These are phyloP conservation scores for Globisporangium parvum DNA, from an alignment of 352 stramenopile genomes.

Conservation along the genomic window DNA sequence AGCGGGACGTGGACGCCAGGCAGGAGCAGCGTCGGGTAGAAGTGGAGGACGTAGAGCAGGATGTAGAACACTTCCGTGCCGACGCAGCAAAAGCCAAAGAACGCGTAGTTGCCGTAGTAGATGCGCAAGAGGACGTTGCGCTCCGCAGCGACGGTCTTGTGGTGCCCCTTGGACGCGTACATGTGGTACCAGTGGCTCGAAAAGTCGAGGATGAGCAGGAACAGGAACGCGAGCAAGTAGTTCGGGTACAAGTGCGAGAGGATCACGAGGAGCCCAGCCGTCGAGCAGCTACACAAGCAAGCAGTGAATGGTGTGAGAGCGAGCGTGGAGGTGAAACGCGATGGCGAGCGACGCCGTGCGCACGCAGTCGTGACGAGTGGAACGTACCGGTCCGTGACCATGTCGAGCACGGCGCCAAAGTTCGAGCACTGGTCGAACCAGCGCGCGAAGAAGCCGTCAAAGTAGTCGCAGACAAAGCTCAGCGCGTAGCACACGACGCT, in stretches of 20 bases:
- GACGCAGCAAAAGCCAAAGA: slow-evolving; percentile 93
- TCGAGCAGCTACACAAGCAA: slow-evolving; percentile 91
- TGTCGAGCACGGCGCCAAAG: slow-evolving; percentile 96
- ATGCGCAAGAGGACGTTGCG: slow-evolving; percentile 93
- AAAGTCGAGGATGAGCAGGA: slow-evolving; percentile 95
- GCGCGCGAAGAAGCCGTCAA: slow-evolving; percentile 96
- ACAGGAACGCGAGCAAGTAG: slow-evolving; percentile 77
- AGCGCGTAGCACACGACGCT: slow-evolving; percentile 89
- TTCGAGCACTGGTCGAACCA: slow-evolving; percentile 95
- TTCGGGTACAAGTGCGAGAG: slow-evolving; percentile 90
- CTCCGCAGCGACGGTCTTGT: slow-evolving; percentile 91
- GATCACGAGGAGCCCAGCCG: slow-evolving; percentile 92
- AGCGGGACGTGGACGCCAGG: slow-evolving; percentile 49
- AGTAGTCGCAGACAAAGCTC: slow-evolving; percentile 97
- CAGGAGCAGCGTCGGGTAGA: slow-evolving; percentile 59
- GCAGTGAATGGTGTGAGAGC: no score
- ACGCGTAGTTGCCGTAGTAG: slow-evolving; percentile 90
- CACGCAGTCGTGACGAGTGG: not conserved
- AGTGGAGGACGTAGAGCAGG: slow-evolving; percentile 86
- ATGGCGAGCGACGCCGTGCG: no score
- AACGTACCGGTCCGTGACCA: slow-evolving; percentile 93
- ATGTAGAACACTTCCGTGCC: slow-evolving; percentile 91
- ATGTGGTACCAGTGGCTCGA: slow-evolving; percentile 98
- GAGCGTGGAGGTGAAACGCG: no score
- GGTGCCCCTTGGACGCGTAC: slow-evolving; percentile 92